Evolutionary conservation across 1,284 basidiomycete species (phyloP), one percentile per base, ranked within the genome.

Genomic region (Irpex sp.): DNA sequence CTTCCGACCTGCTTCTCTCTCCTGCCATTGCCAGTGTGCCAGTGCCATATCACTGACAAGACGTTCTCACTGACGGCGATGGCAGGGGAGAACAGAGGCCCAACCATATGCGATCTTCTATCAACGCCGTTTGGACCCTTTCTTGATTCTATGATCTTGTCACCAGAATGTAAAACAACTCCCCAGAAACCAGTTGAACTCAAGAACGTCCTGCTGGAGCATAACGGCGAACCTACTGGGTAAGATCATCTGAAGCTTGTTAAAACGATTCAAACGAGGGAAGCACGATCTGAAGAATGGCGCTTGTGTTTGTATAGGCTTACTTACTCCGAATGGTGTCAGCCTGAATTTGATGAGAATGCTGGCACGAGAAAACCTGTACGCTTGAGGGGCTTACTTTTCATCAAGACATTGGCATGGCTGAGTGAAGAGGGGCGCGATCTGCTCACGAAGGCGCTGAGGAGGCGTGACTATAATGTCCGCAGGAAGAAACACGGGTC

Each of bases 101-200:
- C 59, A 4, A 51, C 62, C 2, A 17, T 67, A 11, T 38, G 40
- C 1, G 58, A 67, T 8, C 66, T 75, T 8, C 47, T 74, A 4
- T 54, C 65, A 38, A 60, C 67, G 21, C 75, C 75, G 0, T 76
- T 75, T 61, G 75, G 75, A 1, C 74, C 74, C 1, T 76, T 67
- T 21, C 62, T 62, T 2, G 74, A 75, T 38, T 48, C 64, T 2
- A 67, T 72, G 0, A 51, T 69, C 15, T 63, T 77, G 38, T 68
- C 66, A 1, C 61, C 60, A 2, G 59, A 51, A 6, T 74, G 70
- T 62, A 71, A 67, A 51, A 65, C 54, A 34, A 69, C 67, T 0
- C 59, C 38, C 0, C 57, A 64, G 7, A 70, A 67, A 26, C 62
- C 67, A 0, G 64, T 75, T 0, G 9, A 59, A 4, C 69, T 76